Evolutionary conservation across 2,329 filamentous ascomycete genomes (phyloP).

Genomic region (Trichothecium roseum): DNA sequence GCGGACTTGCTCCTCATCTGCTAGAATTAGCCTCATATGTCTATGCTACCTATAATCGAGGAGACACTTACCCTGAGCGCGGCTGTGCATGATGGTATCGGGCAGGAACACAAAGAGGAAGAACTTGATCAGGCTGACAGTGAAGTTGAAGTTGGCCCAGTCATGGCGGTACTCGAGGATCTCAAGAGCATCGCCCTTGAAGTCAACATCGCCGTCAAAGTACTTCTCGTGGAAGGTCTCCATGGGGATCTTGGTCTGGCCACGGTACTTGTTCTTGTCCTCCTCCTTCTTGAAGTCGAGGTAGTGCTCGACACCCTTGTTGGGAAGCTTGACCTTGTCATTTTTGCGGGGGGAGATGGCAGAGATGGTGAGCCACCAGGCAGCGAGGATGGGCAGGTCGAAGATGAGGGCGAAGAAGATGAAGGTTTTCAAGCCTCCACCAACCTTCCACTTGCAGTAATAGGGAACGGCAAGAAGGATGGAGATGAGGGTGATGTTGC

Average conservation of each 20-base stretch:
- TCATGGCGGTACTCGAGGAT: conserved; percentile 90
- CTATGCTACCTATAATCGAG: conserved; percentile 24
- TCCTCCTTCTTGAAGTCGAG: conserved; percentile 65
- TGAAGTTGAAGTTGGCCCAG: conserved; percentile 93
- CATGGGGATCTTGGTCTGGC: conserved; percentile 74
- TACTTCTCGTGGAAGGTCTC: conserved; percentile 98
- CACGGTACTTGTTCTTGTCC: conserved; percentile 57
- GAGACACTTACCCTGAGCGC: conserved; percentile 54
- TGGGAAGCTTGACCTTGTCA: conserved; percentile 81
- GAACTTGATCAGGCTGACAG: conserved; percentile 72
- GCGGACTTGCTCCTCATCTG: conserved; percentile 86
- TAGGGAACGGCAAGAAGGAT: conserved; percentile 62
- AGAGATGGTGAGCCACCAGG: conserved; percentile 76
- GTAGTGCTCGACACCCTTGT: conserved; percentile 84
- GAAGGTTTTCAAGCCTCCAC: conserved; percentile 76
- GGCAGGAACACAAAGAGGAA: conserved; percentile 82
- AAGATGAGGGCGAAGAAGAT: conserved; percentile 80
- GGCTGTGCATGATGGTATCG: conserved; percentile 85
- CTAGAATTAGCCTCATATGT: conserved; percentile 55
- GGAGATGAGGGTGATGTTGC: conserved; percentile 65
- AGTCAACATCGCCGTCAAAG: conserved; percentile 87
- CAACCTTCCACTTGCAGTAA: conserved; percentile 76
- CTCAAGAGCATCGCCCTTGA: conserved; percentile 88
- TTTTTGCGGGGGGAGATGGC: conserved; percentile 79
- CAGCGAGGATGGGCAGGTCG: conserved; percentile 66